These are phyloP conservation scores for Candida boleticola DNA, from an alignment of 805 yeast genomes.

Conservation along the genomic window DNA sequence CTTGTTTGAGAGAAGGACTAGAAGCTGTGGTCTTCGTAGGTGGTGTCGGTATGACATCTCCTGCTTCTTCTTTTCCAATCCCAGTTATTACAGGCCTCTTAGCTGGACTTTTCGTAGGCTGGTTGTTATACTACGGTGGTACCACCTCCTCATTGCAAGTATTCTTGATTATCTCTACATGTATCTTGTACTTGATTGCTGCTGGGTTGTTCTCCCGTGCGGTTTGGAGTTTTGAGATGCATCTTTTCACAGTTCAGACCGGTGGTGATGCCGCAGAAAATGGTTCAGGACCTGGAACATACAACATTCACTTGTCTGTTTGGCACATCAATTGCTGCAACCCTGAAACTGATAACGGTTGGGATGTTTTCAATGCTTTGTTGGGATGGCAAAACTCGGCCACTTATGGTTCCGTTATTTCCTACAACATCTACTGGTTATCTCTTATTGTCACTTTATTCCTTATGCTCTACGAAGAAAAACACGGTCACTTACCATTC, in stretches of 20 bases:
- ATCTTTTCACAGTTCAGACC: constrained; percentile 56
- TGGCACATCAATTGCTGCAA: constrained; percentile 97
- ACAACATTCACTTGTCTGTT: constrained; percentile 71
- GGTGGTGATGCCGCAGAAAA: constrained; percentile 93
- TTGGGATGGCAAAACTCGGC: constrained; percentile 97
- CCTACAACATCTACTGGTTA: constrained; percentile 87
- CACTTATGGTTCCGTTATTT: constrained; percentile 81
- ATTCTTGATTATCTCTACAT: constrained; percentile 80
- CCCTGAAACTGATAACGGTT: constrained; percentile 84
- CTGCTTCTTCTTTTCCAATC: constrained; percentile 68
- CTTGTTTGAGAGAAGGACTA: constrained; percentile 89
- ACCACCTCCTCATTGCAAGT: constrained; percentile 73
- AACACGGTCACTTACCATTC: constrained; percentile 72
- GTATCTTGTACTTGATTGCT: constrained; percentile 79
- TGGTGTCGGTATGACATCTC: constrained; percentile 72
- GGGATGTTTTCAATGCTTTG: constrained; percentile 91
- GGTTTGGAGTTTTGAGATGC: constrained; percentile 78
- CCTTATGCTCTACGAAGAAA: constrained; percentile 77
- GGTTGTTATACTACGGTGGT: constrained; percentile 72
- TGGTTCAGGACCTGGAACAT: constrained; percentile 92
- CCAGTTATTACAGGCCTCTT: constrained; percentile 84
- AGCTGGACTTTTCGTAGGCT: constrained; percentile 72
- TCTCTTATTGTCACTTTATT: constrained; percentile 50
- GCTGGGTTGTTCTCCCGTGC: constrained; percentile 92
- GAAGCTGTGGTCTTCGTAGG: constrained; percentile 96